Base-by-base conservation (phyloP, 1,139 yeast genomes). In the Protomyces macrosporus region DNA sequence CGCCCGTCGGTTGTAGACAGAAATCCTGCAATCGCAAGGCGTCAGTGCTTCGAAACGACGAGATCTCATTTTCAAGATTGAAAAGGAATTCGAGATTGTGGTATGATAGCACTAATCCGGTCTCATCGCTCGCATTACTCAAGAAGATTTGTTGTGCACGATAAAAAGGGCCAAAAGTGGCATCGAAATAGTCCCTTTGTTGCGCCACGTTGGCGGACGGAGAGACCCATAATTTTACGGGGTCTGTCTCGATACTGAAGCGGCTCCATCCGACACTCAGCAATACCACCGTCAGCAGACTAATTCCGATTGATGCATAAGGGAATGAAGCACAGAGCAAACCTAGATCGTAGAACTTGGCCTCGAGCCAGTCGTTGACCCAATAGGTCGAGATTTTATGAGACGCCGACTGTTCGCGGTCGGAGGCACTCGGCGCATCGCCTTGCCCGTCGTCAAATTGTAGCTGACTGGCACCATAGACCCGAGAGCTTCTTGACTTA, bases 171-270 rank as follows among this genome's bases (percentile, higher is more conserved):
- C 98, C 97, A 75, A 93, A 93, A 65, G 84, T 82, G 14, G 81
- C 79, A 72, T 93, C 97, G 72, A 85, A 93, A 70, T 80, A 85
- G 63, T 80, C 77, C 71, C 86, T 85, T 71, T 93, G 86, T 53
- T 81, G 77, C 66, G 81, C 86, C 14, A 90, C 90, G 4, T 82
- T 83, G n/a, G 95, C 88, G 32, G 77, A 72, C 0, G 95, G 86
- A 69, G 95, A 86, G 0, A 93, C 98, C 98, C 98, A 93, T 48
- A 93, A 77, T 67, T 85, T 83, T 0, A 88, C 82, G 0, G 98
- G 98, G 69, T 87, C 79, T 1, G 85, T 85, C 72, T 91, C 98
- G 39, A 91, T 77, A 52, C 83, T 75, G 66, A 86, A 77, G 57
- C 76, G 75, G 6, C 75, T 68, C 58, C 86, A 75, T 6, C 91